These are phyloP conservation scores for Rubia yunnanensis DNA, from an alignment of 257 asterid species.

Conservation along the genomic window DNA sequence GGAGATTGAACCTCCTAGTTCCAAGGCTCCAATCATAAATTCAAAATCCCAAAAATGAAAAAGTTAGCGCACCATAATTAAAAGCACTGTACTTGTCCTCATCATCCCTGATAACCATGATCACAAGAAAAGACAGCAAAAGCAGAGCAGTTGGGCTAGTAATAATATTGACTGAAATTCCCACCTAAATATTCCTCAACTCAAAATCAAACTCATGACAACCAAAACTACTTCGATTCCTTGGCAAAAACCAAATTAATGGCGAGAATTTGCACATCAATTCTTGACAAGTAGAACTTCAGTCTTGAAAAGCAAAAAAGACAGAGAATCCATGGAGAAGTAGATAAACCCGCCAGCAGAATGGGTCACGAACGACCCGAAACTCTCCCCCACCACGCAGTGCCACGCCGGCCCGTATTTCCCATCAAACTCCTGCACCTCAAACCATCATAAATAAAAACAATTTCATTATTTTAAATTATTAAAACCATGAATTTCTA, in stretches of 20 bases:
- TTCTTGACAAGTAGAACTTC: slow-evolving; percentile 47
- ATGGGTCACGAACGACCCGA: slow-evolving; percentile 83
- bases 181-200: too few species aligned
- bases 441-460: too few species aligned
- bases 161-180: not conserved
- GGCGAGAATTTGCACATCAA: not conserved
- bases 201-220: not conserved
- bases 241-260: not conserved
- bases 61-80: not conserved
- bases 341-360: slow-evolving; percentile 72
- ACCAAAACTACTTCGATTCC: too few species aligned
- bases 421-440: slow-evolving; percentile 67
- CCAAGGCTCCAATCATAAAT: not conserved
- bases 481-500: too few species aligned
- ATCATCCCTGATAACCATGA: not conserved
- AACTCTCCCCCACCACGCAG: slow-evolving; percentile 85
- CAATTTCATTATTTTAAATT: too few species aligned
- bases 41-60: not conserved
- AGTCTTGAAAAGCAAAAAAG: slow-evolving; percentile 78
- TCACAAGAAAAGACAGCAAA: slow-evolving; percentile 6
- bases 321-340: slow-evolving; percentile 63
- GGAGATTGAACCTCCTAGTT: not conserved
- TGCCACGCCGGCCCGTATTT: slow-evolving; percentile 93
- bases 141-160: not conserved
- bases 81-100: not conserved